Conservation (phyloP, 1,139 yeast genomes). For the Pichia sp. region DNA sequence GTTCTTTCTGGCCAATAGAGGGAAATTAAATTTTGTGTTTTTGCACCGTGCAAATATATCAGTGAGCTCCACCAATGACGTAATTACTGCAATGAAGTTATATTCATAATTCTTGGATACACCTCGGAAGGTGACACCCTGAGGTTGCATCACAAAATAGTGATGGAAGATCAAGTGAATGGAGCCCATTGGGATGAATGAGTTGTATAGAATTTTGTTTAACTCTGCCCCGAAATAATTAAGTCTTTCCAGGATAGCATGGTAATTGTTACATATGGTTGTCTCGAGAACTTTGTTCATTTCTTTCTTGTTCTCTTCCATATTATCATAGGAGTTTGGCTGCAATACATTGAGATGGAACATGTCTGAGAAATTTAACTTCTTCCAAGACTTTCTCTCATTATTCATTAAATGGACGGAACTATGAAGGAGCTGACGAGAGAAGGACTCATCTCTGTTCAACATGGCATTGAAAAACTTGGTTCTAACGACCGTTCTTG, state of each 20-base stretch:
- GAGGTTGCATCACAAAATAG: constrained; percentile 8
- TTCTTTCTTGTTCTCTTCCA: neutral
- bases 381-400: constrained; percentile 10
- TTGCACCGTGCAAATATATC: constrained; percentile 9
- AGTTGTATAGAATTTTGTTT: constrained; percentile 16
- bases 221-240: constrained; percentile 16
- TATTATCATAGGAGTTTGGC: too few species aligned
- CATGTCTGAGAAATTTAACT: constrained; percentile 4
- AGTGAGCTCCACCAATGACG: constrained; percentile 11
- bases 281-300: constrained; percentile 1
- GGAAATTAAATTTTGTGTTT: constrained; percentile 1
- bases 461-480: neutral
- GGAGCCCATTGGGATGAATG: constrained; percentile 16
- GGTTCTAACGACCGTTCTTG: constrained; percentile 8
- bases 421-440: neutral
- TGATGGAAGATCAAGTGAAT: constrained; percentile 10
- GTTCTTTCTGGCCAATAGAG: constrained; percentile 3
- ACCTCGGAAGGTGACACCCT: constrained; percentile 5
- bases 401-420: constrained; percentile 5
- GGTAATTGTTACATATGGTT: constrained; percentile 11
- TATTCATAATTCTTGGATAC: constrained; percentile 12
- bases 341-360: too few species aligned
- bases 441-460: neutral
- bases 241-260: constrained; percentile 20
- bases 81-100: constrained; percentile 10